Conservation (phyloP, 371 early-diverging fungal genomes). For the Syncephalastrum racemosum region DNA sequence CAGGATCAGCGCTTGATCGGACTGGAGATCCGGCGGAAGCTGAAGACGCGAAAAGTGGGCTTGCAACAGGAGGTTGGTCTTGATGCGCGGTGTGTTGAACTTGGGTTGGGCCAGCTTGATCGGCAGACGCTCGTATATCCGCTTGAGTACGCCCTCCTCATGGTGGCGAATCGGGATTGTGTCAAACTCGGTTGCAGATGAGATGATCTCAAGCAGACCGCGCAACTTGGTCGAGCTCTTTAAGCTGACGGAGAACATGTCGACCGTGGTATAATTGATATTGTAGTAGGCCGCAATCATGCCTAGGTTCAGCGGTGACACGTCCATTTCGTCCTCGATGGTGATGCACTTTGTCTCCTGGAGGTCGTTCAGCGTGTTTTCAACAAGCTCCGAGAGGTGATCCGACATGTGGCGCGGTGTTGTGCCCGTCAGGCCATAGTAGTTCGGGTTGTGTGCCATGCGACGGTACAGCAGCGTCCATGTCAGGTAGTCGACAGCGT, state of each 20-base stretch:
- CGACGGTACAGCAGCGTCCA: slow-evolving; percentile 97
- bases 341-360: slow-evolving; percentile 86
- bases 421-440: slow-evolving; percentile 88
- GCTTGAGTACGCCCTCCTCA: slow-evolving; percentile 77
- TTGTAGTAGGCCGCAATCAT: slow-evolving; percentile 98
- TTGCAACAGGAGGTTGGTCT: slow-evolving; percentile 89
- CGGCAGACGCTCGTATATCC: slow-evolving; percentile 82
- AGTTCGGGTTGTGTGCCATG: slow-evolving; percentile 94
- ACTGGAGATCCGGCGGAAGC: slow-evolving; percentile 88
- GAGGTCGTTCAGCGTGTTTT: slow-evolving; percentile 84
- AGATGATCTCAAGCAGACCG: slow-evolving; percentile 89
- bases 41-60: slow-evolving; percentile 91
- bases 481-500: slow-evolving; percentile 96
- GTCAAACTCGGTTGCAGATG: slow-evolving; percentile 92
- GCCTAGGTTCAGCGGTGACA: slow-evolving; percentile 88
- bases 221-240: slow-evolving; percentile 84
- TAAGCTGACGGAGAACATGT: slow-evolving; percentile 88
- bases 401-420: slow-evolving; percentile 88
- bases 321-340: slow-evolving; percentile 82
- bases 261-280: slow-evolving; percentile 91
- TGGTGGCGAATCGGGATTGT: slow-evolving; percentile 91
- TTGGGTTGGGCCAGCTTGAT: slow-evolving; percentile 63
- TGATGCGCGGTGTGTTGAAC: slow-evolving; percentile 84
- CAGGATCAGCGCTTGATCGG: slow-evolving; percentile 80
- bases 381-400: slow-evolving; percentile 93